phyloP scores from a whole-genome alignment of 2,329 filamentous ascomycete genomes.

The Xylaria sp. region DNA sequence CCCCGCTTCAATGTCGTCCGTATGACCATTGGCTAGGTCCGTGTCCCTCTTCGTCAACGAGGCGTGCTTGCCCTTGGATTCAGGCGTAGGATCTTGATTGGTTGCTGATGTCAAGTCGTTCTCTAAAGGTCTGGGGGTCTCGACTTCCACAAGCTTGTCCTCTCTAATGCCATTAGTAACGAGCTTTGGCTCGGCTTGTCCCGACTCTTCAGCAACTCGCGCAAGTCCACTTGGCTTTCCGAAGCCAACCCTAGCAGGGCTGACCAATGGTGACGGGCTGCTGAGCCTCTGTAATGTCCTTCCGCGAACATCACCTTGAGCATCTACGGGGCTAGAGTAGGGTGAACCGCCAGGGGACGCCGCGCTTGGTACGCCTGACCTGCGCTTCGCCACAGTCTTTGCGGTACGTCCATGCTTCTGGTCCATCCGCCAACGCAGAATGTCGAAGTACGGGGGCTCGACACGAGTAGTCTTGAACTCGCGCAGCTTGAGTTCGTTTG shows the following conservation, averaged over 20 bases:
- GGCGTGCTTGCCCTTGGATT: conserved; percentile 47
- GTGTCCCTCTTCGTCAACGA: conserved; percentile 38
- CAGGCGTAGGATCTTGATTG: conserved; percentile 36
- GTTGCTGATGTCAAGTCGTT: conserved; percentile 47
- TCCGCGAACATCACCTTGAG: conserved; percentile 66
- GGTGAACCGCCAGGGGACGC: conserved; percentile 58
- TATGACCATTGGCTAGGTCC: conserved; percentile 48
- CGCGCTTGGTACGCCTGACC: conserved; percentile 54
- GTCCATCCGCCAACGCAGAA: conserved; percentile 92
- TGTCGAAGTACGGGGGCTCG: conserved; percentile 92
- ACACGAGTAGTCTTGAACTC: conserved; percentile 90
- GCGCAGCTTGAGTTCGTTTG: conserved; percentile 85
- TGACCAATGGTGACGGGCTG: conserved; percentile 66
- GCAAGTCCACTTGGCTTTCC: conserved; percentile 75
- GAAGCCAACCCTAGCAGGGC: conserved; percentile 68
- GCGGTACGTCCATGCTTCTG: conserved; percentile 83
- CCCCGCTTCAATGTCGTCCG: conserved; percentile 52
- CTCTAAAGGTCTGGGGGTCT: conserved; percentile 54
- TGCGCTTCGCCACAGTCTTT: conserved; percentile 54
- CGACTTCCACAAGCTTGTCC: conserved; percentile 61
- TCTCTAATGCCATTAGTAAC: conserved; percentile 48
- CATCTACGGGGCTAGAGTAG: conserved; percentile 70
- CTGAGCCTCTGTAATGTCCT: conserved; percentile 73
- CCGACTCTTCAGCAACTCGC: conserved; percentile 73
- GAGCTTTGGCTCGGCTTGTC: conserved; percentile 38